Percentiles rank a stretch among this genome's conserved stretches.
phyloP scores from a whole-genome alignment of 495 filamentous ascomycete genomes.

The Tuber aestivum region DNA sequence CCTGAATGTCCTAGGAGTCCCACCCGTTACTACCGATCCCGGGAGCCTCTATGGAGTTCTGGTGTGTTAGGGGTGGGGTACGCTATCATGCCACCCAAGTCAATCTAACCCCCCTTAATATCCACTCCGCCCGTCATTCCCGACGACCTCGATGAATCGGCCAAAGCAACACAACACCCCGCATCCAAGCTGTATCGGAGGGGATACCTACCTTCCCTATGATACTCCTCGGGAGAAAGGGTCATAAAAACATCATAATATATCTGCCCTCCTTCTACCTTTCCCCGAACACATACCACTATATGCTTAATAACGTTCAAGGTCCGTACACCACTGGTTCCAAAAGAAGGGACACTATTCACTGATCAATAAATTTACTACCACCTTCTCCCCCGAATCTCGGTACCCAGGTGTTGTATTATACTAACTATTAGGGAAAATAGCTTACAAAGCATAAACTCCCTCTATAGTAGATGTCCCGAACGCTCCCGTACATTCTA shows the following conservation, averaged over 20 bases:
- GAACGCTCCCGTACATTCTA: too few relatives aligned
- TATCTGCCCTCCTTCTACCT: accelerated
- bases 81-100: neutral
- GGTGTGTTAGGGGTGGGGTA: neutral
- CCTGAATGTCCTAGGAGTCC: neutral
- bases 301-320: neutral
- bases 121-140: neutral
- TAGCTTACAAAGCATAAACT: too few relatives aligned
- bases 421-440: too few relatives aligned
- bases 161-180: neutral
- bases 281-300: neutral
- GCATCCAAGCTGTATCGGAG: neutral
- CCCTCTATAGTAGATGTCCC: too few relatives aligned
- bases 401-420: too few relatives aligned
- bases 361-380: too few relatives aligned
- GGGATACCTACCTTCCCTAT: too few relatives aligned
- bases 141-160: neutral
- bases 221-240: neutral
- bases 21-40: too few relatives aligned
- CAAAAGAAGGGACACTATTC: too few relatives aligned
- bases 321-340: neutral
- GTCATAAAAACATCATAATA: neutral
- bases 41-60: neutral
- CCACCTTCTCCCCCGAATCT: too few relatives aligned
- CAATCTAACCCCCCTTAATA: neutral